These are phyloP conservation scores for Hemisphaericaspora nanyangensis DNA, from an alignment of 805 yeast genomes.

Conservation along the genomic window DNA sequence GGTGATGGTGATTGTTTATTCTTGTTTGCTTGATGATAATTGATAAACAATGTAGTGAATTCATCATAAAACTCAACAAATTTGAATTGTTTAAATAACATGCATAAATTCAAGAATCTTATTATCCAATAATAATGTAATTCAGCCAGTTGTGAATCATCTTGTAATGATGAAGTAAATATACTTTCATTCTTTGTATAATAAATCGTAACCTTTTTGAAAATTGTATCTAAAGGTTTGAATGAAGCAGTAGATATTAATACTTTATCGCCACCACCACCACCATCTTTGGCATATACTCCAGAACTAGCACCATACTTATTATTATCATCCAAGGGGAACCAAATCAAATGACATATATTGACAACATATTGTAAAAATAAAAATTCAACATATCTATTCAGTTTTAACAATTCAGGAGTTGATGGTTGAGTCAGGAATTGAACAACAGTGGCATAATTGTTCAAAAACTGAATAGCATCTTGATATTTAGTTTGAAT, in stretches of 20 bases:
- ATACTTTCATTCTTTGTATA: conserved; percentile 17
- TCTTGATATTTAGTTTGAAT: conserved; percentile 17
- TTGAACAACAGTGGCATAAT: conserved; percentile 14
- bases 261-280: not conserved
- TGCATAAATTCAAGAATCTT: conserved; percentile 18
- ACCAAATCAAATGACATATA: conserved; percentile 15
- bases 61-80: conserved; percentile 22
- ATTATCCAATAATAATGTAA: conserved; percentile 18
- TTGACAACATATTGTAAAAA: conserved; percentile 22
- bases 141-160: conserved; percentile 11
- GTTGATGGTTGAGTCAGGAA: conserved; percentile 24
- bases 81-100: conserved; percentile 23
- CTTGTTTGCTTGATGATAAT: conserved; percentile 1
- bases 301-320: conserved; percentile 9
- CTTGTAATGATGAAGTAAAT: conserved; percentile 3
- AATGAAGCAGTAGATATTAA: conserved; percentile 6
- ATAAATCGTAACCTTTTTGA: conserved; percentile 21
- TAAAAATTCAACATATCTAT: conserved; percentile 25
- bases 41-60: conserved; percentile 13
- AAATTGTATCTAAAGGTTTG: conserved; percentile 14
- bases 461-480: conserved; percentile 15
- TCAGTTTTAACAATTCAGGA: conserved; percentile 16
- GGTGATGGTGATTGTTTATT: not conserved
- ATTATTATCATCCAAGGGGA: conserved; percentile 7
- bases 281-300: not conserved